Conservation (phyloP, 352 stramenopile species). For the Pythium coloratum region DNA sequence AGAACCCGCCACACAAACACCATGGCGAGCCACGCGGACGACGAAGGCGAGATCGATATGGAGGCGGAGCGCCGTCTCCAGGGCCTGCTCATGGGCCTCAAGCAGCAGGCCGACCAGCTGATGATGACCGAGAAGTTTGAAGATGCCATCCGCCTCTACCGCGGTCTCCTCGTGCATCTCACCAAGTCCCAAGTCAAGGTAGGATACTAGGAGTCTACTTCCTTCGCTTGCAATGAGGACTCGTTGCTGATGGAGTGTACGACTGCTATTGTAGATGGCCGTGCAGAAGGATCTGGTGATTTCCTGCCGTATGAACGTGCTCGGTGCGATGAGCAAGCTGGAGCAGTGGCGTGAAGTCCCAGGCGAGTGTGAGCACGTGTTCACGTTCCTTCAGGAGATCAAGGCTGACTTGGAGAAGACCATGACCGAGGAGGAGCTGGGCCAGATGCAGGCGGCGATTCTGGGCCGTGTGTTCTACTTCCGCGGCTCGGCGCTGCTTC, state of each 20-base stretch:
- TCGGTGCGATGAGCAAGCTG: conserved; percentile 57
- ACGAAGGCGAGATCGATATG: conserved; percentile 40
- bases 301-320: conserved; percentile 71
- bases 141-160: conserved; percentile 60
- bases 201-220: too few relatives aligned
- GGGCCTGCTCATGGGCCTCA: conserved; percentile 42
- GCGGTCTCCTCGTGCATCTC: conserved; percentile 70
- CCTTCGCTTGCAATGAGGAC: neutral
- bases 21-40: conserved; percentile 18
- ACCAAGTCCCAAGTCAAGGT: conserved; percentile 64
- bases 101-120: conserved; percentile 66
- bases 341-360: conserved; percentile 53
- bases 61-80: conserved; percentile 50
- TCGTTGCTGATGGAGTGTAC: conserved; percentile 7
- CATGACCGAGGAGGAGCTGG: conserved; percentile 25
- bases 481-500: conserved; percentile 57
- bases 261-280: conserved; percentile 35
- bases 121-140: conserved; percentile 51
- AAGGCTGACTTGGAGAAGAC: conserved; percentile 31
- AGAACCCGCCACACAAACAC: conserved; percentile 22
- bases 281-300: conserved; percentile 56
- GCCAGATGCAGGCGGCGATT: conserved; percentile 32
- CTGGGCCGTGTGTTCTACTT: conserved; percentile 61
- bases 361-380: conserved; percentile 42
- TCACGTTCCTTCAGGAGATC: conserved; percentile 50